phyloP scores from a whole-genome alignment of 441 rosid genomes.

The Pelargonium cotyledonis region DNA sequence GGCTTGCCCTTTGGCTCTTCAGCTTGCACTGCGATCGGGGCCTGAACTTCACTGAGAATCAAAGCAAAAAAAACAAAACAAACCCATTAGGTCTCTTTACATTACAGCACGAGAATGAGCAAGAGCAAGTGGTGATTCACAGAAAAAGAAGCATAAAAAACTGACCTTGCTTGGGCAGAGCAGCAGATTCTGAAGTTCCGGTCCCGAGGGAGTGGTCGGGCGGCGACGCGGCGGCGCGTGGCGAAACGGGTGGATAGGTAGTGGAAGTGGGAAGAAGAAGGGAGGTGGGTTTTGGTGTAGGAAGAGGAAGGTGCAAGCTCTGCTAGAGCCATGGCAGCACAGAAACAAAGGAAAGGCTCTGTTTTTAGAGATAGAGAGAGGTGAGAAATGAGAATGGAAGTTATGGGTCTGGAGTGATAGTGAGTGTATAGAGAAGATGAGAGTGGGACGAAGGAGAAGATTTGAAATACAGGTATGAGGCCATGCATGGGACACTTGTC shows the following conservation, averaged over 20 bases:
- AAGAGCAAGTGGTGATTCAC: not conserved
- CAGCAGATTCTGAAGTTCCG: slow-evolving; percentile 42
- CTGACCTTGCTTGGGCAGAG: slow-evolving; percentile 62
- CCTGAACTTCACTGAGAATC: slow-evolving; percentile 35
- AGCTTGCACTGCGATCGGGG: slow-evolving; percentile 41
- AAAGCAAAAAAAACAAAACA: not conserved
- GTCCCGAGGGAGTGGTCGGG: slow-evolving; percentile 22
- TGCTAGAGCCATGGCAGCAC: slow-evolving; percentile 46
- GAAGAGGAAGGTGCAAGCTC: slow-evolving; percentile 44
- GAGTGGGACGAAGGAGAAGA: not conserved
- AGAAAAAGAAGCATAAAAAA: not conserved
- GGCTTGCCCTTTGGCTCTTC: slow-evolving; percentile 36
- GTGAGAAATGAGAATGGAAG: not conserved
- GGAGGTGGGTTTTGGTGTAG: slow-evolving; percentile 30
- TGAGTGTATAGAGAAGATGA: too few relatives aligned
- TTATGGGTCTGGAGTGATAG: too few relatives aligned
- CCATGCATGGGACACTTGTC: not conserved
- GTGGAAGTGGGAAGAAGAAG: slow-evolving; percentile 39
- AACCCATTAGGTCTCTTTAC: not conserved
- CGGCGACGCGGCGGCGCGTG: slow-evolving; percentile 24
- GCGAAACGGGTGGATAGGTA: slow-evolving; percentile 37
- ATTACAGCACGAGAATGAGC: not conserved
- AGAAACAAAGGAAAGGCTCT: too few relatives aligned
- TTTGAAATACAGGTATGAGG: not conserved
- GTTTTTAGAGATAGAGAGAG: not conserved